Evolutionary conservation across 495 filamentous ascomycete genomes (phyloP), one percentile per base, ranked within the genome.

Genomic region (Lasiosphaeriaceae sp.): DNA sequence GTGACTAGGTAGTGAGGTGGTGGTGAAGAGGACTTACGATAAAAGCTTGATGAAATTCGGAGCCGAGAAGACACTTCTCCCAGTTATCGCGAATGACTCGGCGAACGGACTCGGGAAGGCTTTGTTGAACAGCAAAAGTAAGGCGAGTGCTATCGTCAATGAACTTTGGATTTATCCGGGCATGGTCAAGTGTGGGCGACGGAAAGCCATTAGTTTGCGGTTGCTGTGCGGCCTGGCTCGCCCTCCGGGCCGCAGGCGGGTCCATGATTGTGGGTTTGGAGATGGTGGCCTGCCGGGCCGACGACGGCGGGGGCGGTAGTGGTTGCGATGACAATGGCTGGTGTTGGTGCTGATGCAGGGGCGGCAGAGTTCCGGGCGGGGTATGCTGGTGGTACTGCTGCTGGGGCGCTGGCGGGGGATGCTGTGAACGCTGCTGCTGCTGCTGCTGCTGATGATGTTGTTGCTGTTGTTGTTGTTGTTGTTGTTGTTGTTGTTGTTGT

Each of bases 11-110:
- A n/a, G n/a, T n/a, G n/a, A n/a, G n/a, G n/a, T n/a, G n/a, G n/a
- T n/a, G n/a, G n/a, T n/a, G n/a, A n/a, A n/a, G n/a, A n/a, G 22
- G 39, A 73, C 76, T 76, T 60, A 80, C 77, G 52, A 79, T 50
- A 55, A 79, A 80, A 14, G 75, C 73, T 29, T 74, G 69, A 53
- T 80, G 77, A 57, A 78, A 80, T 46, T 80, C 77, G 50, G 73
- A 74, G 17, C 77, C 77, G n/a, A 77, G 55, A n/a, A 79, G 55
- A 39, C 72, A 77, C 51, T 77, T 77, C 48, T 77, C 67, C 77
- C 77, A 80, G 53, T 77, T 71, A 45, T 79, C 75, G 9, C 77
- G 69, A 9, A 80, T 56, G 17, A 71, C 63, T 53, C 73, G 69
- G 24, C 77, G 69, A 9, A 78, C 77, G 3, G 75, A 71, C 57